A percentile compares a stretch with the other conserved stretches of the same genome.
Conservation (phyloP, 78 protist genomes). For the Pelomyxa schiedti region DNA sequence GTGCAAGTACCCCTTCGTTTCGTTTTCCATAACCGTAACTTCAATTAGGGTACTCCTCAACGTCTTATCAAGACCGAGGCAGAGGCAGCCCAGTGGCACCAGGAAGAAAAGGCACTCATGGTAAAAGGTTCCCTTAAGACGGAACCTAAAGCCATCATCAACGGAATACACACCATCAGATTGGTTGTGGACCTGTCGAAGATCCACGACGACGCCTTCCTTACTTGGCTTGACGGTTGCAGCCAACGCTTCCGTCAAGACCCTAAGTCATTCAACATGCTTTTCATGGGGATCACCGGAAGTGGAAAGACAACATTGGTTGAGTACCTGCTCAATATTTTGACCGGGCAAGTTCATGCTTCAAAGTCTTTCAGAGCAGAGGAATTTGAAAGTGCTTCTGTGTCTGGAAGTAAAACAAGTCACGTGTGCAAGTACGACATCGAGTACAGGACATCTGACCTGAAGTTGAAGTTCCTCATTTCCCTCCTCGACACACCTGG, state of each 20-base stretch:
- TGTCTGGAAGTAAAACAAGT: conserved; percentile 8
- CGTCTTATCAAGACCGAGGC: background rate
- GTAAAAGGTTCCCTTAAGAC: background rate
- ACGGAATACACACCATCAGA: background rate
- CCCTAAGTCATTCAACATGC: background rate
- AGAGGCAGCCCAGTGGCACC: background rate
- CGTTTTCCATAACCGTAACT: background rate
- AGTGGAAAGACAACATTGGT: conserved; percentile 4
- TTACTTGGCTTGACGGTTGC: background rate
- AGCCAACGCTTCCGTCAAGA: too few relatives aligned
- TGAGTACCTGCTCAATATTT: background rate
- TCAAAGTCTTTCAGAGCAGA: background rate
- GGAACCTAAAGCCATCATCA: background rate
- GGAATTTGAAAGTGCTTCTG: background rate
- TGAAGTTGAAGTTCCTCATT: conserved; percentile 9
- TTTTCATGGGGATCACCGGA: background rate
- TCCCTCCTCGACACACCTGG: conserved; percentile 1
- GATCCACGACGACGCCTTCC: background rate
- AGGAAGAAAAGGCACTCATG: background rate
- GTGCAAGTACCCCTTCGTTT: background rate
- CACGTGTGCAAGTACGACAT: conserved; percentile 4
- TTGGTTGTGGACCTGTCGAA: background rate
- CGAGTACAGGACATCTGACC: background rate
- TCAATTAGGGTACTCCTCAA: background rate
- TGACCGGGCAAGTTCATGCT: background rate